A percentile compares a stretch with the other conserved stretches of the same genome.
phyloP scores from a whole-genome alignment of 495 filamentous ascomycete species.

The Neurospora sp. region DNA sequence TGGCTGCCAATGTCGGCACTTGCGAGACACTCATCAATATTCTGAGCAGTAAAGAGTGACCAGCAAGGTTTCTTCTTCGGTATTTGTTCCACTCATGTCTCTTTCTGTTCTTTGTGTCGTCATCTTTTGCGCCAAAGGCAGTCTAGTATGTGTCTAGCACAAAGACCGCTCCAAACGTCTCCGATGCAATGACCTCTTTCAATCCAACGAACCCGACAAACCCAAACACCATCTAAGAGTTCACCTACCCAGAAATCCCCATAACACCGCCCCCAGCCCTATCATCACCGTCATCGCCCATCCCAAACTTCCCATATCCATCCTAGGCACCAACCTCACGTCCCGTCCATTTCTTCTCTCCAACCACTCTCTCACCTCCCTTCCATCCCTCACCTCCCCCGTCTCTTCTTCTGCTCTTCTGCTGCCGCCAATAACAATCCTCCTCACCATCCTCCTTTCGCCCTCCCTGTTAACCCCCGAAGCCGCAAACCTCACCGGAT shows the following conservation, averaged over 20 bases:
- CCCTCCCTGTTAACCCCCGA: slow-evolving; percentile 34
- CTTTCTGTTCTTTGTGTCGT: neutral
- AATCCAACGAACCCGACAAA: neutral
- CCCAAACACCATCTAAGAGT: neutral
- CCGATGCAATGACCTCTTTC: neutral
- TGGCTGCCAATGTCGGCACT: neutral
- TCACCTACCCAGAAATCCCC: neutral
- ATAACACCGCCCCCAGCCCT: neutral
- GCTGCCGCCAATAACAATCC: slow-evolving; percentile 44
- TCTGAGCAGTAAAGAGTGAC: neutral
- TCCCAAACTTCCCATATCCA: neutral
- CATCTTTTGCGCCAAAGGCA: neutral
- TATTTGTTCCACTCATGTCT: neutral
- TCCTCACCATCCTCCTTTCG: slow-evolving; percentile 46
- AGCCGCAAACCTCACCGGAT: neutral
- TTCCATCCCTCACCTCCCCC: neutral
- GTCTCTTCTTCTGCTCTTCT: slow-evolving; percentile 43
- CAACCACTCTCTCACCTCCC: neutral
- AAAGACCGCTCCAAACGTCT: neutral
- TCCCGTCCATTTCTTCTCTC: neutral
- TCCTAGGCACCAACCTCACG: neutral
- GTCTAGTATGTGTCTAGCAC: no score
- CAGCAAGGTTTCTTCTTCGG: neutral
- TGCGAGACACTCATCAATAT: neutral
- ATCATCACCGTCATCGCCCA: neutral